Evolutionary conservation across 192 early-diverging fungal species (phyloP).

Genomic region (Pilaira anomala): DNA sequence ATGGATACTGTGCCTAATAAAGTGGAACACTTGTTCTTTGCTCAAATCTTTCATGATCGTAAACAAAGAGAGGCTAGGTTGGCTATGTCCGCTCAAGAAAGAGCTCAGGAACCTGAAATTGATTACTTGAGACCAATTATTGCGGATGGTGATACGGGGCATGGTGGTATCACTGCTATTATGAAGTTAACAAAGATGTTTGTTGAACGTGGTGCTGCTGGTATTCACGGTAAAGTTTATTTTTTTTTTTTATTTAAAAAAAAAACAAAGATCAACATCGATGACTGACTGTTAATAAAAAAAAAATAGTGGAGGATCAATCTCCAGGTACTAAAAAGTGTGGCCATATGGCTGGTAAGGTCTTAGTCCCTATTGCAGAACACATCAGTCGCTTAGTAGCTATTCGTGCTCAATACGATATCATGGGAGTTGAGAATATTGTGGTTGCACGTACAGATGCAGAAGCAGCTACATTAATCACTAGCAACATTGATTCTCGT

Average conservation of each 20-base stretch:
- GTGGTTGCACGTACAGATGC: conserved; percentile 94
- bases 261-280: neutral
- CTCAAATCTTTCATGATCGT: conserved; percentile 96
- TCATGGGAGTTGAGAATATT: conserved; percentile 95
- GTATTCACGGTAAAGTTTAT: conserved; percentile 65
- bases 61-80: conserved; percentile 91
- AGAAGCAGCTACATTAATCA: conserved; percentile 94
- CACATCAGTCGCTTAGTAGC: conserved; percentile 97
- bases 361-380: conserved; percentile 95
- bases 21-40: conserved; percentile 97
- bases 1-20: conserved; percentile 98
- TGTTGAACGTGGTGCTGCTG: conserved; percentile 94
- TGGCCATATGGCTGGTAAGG: conserved; percentile 99
- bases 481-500: conserved; percentile 92
- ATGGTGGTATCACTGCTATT: conserved; percentile 96
- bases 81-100: conserved; percentile 57
- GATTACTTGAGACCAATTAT: conserved; percentile 95
- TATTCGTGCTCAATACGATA: conserved; percentile 94
- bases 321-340: conserved; percentile 97
- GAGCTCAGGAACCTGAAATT: conserved; percentile 61
- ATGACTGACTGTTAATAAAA: neutral
- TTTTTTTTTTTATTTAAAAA: neutral
- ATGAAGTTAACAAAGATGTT: conserved; percentile 98
- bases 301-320: conserved; percentile 87
- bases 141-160: conserved; percentile 97